These are phyloP conservation scores for Trypanosoma grayi DNA, from an alignment of 208 protist genomes.

Conservation along the genomic window DNA sequence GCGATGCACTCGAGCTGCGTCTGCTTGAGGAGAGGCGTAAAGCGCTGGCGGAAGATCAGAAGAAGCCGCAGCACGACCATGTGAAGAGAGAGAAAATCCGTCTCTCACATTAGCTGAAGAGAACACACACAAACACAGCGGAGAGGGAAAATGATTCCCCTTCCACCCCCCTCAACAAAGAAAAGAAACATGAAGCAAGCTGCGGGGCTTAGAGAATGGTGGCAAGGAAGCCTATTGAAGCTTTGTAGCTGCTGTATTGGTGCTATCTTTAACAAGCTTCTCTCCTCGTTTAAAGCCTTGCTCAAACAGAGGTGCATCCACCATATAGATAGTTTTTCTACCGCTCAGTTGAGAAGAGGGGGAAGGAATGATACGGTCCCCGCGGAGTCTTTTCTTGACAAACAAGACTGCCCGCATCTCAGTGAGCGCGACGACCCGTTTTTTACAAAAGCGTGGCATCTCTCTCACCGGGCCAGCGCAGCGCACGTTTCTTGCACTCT, in stretches of 20 bases:
- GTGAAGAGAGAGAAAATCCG: neutral
- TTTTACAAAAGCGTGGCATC: conserved; percentile 19
- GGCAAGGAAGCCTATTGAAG: too few species aligned
- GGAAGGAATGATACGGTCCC: conserved; percentile 12
- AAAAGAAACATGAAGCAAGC: conserved; percentile 8
- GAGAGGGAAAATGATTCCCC: neutral
- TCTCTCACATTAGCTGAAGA: neutral
- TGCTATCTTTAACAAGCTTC: too few species aligned
- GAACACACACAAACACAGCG: neutral
- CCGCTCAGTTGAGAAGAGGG: neutral
- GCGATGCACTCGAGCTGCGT: conserved; percentile 68
- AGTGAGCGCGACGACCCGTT: neutral
- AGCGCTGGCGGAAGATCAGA: conserved; percentile 2
- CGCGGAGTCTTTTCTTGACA: conserved; percentile 1
- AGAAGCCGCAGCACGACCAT: neutral
- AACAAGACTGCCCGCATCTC: neutral
- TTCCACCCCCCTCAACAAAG: conserved; percentile 1
- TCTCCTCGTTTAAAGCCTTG: too few species aligned
- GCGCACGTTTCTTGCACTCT: conserved; percentile 11
- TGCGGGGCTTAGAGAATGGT: too few species aligned
- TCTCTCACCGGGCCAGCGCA: conserved; percentile 11
- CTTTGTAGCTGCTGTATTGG: too few species aligned
- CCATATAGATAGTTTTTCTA: neutral
- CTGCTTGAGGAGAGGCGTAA: conserved; percentile 63
- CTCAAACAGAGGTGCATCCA: neutral